Conservation (phyloP, 345 rosid species). For the Eucalyptus victrix region DNA sequence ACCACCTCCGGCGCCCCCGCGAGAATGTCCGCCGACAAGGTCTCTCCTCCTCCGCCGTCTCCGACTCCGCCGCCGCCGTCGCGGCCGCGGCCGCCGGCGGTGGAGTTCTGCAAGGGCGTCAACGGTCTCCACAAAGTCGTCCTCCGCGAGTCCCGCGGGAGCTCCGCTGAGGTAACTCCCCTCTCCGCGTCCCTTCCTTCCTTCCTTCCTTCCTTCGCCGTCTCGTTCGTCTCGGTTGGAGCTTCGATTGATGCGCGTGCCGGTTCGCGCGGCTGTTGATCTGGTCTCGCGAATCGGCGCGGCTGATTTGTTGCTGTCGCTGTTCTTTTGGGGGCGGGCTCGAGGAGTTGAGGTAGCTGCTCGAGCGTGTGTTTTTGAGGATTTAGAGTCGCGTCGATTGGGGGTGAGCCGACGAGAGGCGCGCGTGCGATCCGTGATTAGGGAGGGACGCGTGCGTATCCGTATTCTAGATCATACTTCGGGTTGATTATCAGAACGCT, state of each 20-base stretch:
- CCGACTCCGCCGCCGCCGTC: background rate
- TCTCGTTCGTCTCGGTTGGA: background rate
- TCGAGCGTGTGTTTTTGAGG: background rate
- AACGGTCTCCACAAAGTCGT: slow-evolving; percentile 71
- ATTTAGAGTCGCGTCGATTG: background rate
- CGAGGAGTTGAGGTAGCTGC: background rate
- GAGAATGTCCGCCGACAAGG: background rate
- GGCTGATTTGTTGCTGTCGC: background rate
- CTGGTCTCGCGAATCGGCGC: background rate
- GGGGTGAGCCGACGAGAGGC: background rate
- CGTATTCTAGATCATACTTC: background rate
- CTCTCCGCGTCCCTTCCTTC: background rate
- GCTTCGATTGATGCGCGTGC: background rate
- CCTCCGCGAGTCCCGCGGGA: slow-evolving; percentile 62
- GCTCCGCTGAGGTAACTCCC: slow-evolving; percentile 57
- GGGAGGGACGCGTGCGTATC: background rate
- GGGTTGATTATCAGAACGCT: background rate
- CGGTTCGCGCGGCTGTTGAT: background rate
- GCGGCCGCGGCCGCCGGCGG: background rate
- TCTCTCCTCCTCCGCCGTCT: background rate
- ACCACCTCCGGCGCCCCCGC: background rate
- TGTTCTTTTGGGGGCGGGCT: background rate
- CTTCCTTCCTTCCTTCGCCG: background rate
- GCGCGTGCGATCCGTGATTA: background rate
- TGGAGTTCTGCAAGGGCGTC: slow-evolving; percentile 46